Evolutionary conservation across 2,329 filamentous ascomycete genomes (phyloP).

Genomic region (Apiospora marii): DNA sequence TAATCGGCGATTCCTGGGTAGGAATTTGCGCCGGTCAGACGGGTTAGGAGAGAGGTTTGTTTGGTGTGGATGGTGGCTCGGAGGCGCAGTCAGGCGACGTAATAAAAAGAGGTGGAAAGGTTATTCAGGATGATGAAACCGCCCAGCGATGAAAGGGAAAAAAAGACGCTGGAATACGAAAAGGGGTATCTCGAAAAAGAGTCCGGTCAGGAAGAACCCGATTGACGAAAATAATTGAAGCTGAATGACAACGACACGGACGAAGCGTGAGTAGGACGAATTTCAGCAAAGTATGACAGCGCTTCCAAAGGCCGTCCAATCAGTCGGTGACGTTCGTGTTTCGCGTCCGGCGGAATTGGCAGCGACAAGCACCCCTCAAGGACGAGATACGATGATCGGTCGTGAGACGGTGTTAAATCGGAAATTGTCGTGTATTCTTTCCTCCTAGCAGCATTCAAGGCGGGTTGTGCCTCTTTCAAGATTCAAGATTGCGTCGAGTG

Average conservation of each 20-base stretch:
- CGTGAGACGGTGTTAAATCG: not conserved
- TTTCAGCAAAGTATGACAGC: conserved; percentile 19
- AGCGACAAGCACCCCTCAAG: not conserved
- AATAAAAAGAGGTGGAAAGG: conserved; percentile 15
- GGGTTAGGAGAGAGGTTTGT: conserved; percentile 5
- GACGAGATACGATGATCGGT: not conserved
- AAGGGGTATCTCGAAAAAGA: conserved; percentile 23
- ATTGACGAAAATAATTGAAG: conserved; percentile 15
- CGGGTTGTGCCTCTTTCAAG: not conserved
- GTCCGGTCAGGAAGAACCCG: conserved; percentile 14
- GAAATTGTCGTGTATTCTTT: not conserved
- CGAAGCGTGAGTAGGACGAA: conserved; percentile 21
- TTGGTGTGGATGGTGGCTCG: conserved; percentile 1
- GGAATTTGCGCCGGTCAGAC: not conserved
- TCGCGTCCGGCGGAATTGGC: conserved; percentile 19
- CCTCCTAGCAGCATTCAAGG: not conserved
- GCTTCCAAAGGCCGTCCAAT: not conserved
- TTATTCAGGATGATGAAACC: conserved; percentile 8
- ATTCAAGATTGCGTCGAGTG: conserved; percentile 13
- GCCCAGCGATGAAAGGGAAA: conserved; percentile 9
- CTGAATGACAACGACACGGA: not conserved
- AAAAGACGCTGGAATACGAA: not conserved
- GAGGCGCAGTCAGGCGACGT: conserved; percentile 3
- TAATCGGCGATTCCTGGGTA: not conserved
- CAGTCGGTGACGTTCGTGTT: conserved; percentile 21